Evolutionary conservation across 768 basidiomycete species (phyloP).

Genomic region (Auricularia cornea): DNA sequence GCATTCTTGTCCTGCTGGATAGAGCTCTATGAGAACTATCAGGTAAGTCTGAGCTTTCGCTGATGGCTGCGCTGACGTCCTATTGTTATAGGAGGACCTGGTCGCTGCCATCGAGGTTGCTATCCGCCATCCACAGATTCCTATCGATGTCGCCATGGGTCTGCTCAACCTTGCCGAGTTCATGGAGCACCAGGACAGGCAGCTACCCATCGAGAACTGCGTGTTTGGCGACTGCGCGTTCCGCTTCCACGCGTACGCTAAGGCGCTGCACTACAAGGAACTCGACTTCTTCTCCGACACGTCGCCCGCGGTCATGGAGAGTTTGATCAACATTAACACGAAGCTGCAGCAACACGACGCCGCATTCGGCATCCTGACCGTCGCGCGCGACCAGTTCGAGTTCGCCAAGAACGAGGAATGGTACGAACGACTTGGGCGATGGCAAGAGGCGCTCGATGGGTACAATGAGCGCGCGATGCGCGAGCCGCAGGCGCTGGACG

Average conservation of each 20-base stretch:
- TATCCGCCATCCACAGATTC: slow-evolving; percentile 14
- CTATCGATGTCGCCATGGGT: slow-evolving; percentile 35
- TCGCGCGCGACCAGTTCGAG: slow-evolving; percentile 25
- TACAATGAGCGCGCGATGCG: slow-evolving; percentile 25
- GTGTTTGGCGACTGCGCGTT: slow-evolving; percentile 36
- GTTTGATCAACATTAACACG: slow-evolving; percentile 41
- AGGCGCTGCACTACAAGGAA: slow-evolving; percentile 45
- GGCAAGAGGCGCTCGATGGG: slow-evolving; percentile 37
- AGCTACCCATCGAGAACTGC: slow-evolving; percentile 35
- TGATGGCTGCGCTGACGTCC: not conserved
- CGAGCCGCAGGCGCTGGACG: slow-evolving; percentile 26
- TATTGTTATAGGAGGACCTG: slow-evolving; percentile 33
- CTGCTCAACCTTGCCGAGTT: slow-evolving; percentile 42
- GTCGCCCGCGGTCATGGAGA: slow-evolving; percentile 32
- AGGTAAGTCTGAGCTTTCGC: slow-evolving; percentile 22
- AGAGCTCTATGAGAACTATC: slow-evolving; percentile 37
- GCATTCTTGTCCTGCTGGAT: slow-evolving; percentile 44
- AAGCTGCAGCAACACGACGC: slow-evolving; percentile 41
- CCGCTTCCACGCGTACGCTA: slow-evolving; percentile 39
- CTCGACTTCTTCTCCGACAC: slow-evolving; percentile 35
- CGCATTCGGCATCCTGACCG: slow-evolving; percentile 32
- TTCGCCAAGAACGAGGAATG: slow-evolving; percentile 33
- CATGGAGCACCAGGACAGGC: slow-evolving; percentile 43
- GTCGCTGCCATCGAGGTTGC: slow-evolving; percentile 33
- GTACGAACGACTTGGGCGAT: slow-evolving; percentile 40